Evolutionary conservation across 139 green algal species (phyloP), one percentile per base, ranked within the genome.

Genomic region (Auxenochlorella pyrenoidosa): DNA sequence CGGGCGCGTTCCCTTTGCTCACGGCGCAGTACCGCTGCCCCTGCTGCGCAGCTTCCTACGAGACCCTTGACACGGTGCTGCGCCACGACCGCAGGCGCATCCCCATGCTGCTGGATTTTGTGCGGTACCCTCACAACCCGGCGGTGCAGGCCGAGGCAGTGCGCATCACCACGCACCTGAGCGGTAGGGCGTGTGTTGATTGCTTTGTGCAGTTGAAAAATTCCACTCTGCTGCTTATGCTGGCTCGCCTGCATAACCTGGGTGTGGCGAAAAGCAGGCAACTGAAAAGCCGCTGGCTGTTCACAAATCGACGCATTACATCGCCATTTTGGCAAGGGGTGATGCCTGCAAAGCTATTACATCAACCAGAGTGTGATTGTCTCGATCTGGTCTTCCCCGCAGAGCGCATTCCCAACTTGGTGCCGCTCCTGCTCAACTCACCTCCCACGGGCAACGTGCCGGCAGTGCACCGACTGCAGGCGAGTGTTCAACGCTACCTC

Each of bases 101-200:
- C 40, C 71, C 90, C 5, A 32, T 72, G 36, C 85, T 97, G 79
- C 79, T 96, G 73, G 89, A 95, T 83, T 96, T 92, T 70, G 91
- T 96, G 71, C 91, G 92, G 75, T 97, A 97, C 87, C 86, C 90
- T 15, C 82, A 88, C 87, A 95, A 84, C 82, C 80, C 82, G 0
- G 90, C 89, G 10, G 79, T 97, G 2, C 94, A 97, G 88, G 77
- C 92, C 0, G 89, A 95, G 90, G 91, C 95, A 0, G 76, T 96
- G n/a, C 88, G 87, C 22, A 77, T 97, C 12, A 59, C 92, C 0
- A 63, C 84, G 13, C 73, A 83, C 40, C 75, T 88, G n/a, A 44
- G 66, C 4, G 82, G 82, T 86, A 15, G 32, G 80, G 91, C 82
- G 44, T 95, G 3, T 2, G 1, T 4, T 0, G 8, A 28, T 75